Conservation (phyloP, 805 yeast genomes). For the Wickerhamiella lipophila region DNA sequence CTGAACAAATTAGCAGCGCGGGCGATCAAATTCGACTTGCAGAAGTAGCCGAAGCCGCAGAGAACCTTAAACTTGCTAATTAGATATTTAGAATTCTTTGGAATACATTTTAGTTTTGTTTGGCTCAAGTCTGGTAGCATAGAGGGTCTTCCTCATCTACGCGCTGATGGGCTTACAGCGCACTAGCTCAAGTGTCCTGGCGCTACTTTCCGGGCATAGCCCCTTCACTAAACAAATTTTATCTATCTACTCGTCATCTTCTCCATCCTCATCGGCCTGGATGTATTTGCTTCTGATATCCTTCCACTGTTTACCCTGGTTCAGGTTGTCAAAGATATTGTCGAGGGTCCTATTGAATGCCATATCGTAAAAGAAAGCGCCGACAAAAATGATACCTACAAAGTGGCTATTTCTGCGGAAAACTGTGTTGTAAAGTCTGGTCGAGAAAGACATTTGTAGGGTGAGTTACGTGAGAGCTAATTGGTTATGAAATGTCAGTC, state of each 20-base stretch:
- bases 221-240: background rate
- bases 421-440: constrained; percentile 48
- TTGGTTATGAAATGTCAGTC: constrained; percentile 8
- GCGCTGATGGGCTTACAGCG: too few relatives aligned
- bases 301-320: constrained; percentile 30
- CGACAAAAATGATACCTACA: constrained; percentile 69
- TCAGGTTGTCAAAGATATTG: constrained; percentile 28
- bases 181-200: too few relatives aligned
- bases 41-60: constrained; percentile 25
- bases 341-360: constrained; percentile 29
- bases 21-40: constrained; percentile 14
- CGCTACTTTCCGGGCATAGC: too few relatives aligned
- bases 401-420: constrained; percentile 86
- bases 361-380: constrained; percentile 63
- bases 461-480: constrained; percentile 11
- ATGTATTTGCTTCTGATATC: constrained; percentile 24
- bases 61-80: constrained; percentile 3
- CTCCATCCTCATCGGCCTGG: constrained; percentile 22
- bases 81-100: background rate
- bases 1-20: constrained; percentile 14
- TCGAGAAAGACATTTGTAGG: constrained; percentile 26
- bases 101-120: too few relatives aligned
- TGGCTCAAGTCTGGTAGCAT: too few relatives aligned
- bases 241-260: constrained; percentile 18
- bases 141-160: too few relatives aligned